Evolutionary conservation across 225 moss, liverwort and hornwort genomes (phyloP), one percentile per base, ranked within the genome.

Genomic region (Pseudoscleropodium purum): DNA sequence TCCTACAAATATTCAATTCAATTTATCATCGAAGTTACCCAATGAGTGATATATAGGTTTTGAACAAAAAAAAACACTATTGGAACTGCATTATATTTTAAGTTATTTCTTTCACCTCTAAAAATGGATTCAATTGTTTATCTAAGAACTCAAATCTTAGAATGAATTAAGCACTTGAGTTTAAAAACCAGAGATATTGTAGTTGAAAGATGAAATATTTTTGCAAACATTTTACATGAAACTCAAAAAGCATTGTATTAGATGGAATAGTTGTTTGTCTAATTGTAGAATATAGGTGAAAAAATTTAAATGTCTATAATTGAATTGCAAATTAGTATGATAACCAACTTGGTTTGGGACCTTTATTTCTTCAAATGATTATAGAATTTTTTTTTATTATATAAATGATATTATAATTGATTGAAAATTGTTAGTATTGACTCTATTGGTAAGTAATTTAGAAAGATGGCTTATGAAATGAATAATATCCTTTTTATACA

Each of bases 321-420:
- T 37, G 4, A 37, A 78, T 56, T 5, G 15, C 9, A 34, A 52
- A 51, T 21, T 34, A 3, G 8, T 34, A 51, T 21, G 2, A 33
- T 33, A 76, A 34, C 8, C 13, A 34, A 34, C 1, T 51, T 0
- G 0, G 34, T 21, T 76, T 33, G 5, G 0, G 2, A 76, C 13
- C 8, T 33, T 76, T 2, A 0, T 34, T 2, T 51, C 8, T 15
- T 51, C 21, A 34, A 76, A 59, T 76, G 51, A 20, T 51, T 13
- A 51, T 7, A 52, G 5, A 52, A 0, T 52, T 14, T 34, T 7
- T 5, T 47, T 77, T 14, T 19, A 76, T 52, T 52, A 2, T 76
- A 0, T 51, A 5, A 5, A 9, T 14, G 2, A 1, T 23, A 52
- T 21, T 76, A 51, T 5, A 0, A 52, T 51, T 52, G 23, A 52